Evolutionary conservation across 2,329 filamentous ascomycete species (phyloP).

Genomic region (Trichoderma hamatum): DNA sequence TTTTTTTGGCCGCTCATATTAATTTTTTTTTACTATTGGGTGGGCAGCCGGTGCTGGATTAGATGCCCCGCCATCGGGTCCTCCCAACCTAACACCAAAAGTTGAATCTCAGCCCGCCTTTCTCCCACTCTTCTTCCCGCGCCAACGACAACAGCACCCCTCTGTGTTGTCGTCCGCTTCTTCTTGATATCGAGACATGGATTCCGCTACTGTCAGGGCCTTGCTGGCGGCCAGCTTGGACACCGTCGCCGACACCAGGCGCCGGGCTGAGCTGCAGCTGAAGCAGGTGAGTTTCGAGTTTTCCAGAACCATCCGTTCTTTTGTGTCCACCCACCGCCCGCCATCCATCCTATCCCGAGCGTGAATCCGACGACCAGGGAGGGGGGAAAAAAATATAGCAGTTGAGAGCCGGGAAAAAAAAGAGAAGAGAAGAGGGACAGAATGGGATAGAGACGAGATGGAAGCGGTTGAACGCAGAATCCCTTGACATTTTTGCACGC

Average conservation of each 20-base stretch:
- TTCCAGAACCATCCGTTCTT: conserved; percentile 7
- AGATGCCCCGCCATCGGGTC: conserved; percentile 30
- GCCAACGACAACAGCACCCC: conserved; percentile 37
- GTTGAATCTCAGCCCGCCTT: conserved; percentile 24
- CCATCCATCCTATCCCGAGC: conserved; percentile 16
- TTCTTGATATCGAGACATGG: conserved; percentile 56
- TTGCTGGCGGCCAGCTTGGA: conserved; percentile 78
- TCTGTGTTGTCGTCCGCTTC: conserved; percentile 33
- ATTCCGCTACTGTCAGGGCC: conserved; percentile 72
- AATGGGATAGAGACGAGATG: not conserved
- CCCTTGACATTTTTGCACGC: not conserved
- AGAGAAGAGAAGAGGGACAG: too few relatives aligned
- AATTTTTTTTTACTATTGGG: conserved; percentile 13
- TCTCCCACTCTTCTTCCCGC: conserved; percentile 27
- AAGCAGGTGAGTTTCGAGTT: conserved; percentile 69
- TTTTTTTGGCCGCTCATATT: conserved; percentile 2
- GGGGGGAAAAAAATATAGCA: not conserved
- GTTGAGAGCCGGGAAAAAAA: not conserved
- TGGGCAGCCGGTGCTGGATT: conserved; percentile 24
- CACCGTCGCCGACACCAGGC: conserved; percentile 72
- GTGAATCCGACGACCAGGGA: not conserved
- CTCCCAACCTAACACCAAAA: conserved; percentile 29
- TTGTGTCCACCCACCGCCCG: conserved; percentile 25
- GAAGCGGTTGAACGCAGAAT: not conserved
- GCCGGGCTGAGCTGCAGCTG: conserved; percentile 77